Percentiles rank a stretch among this genome's conserved stretches.
Evolutionary conservation across 2,329 filamentous ascomycete genomes (phyloP).

Genomic region (Verticillium zaregamsianum): DNA sequence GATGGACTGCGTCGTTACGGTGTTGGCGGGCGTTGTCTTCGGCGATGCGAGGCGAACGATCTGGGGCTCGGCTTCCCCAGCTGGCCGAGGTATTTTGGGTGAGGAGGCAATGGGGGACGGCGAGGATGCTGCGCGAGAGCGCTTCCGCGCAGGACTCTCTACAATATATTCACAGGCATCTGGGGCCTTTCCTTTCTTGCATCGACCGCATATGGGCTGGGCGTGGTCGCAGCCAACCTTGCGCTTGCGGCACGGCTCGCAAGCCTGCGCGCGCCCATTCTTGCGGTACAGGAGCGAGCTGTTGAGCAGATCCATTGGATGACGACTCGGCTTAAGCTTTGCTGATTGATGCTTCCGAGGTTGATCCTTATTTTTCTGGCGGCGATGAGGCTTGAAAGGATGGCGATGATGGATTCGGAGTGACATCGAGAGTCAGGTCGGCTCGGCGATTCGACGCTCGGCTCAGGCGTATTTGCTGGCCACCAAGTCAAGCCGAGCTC

Average conservation of each 20-base stretch:
- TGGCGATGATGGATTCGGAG: too few species aligned
- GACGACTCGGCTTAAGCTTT: neutral
- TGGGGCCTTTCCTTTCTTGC: slow-evolving; percentile 18
- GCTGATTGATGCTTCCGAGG: neutral
- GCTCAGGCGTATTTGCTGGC: too few species aligned
- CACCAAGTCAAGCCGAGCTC: too few species aligned
- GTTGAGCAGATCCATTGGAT: neutral
- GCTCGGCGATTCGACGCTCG: too few species aligned
- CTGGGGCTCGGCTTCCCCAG: neutral
- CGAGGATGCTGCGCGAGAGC: neutral
- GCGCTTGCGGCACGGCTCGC: slow-evolving; percentile 29
- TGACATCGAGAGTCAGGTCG: too few species aligned
- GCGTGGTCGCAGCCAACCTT: slow-evolving; percentile 38
- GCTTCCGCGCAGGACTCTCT: neutral
- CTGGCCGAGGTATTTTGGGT: neutral
- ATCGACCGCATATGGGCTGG: slow-evolving; percentile 33
- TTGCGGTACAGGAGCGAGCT: neutral
- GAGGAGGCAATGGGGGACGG: neutral
- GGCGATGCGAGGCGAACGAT: neutral
- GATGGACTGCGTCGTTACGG: neutral
- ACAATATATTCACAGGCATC: neutral
- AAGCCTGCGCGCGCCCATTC: slow-evolving; percentile 10
- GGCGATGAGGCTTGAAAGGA: too few species aligned
- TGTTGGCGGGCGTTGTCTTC: neutral
- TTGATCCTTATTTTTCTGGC: too few species aligned